Percentiles rank a stretch among this genome's conserved stretches.
phyloP scores from a whole-genome alignment of 192 early-diverging fungal species.

The Umbelopsis isabellina region DNA sequence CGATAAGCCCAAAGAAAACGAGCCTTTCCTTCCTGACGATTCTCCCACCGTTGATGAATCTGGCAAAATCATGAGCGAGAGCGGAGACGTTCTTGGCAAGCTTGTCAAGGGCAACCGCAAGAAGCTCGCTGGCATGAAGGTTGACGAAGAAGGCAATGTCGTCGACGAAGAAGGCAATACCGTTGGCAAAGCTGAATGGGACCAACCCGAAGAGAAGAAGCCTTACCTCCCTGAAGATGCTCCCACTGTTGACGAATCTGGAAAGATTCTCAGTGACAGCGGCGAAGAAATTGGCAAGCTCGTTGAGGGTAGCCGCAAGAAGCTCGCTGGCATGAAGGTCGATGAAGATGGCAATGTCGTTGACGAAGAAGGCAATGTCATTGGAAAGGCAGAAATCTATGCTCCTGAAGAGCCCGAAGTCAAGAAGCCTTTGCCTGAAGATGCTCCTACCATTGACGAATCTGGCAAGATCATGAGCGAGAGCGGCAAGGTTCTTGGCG shows the following conservation, averaged over 20 bases:
- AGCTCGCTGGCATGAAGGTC: constrained; percentile 21
- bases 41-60: constrained; percentile 21
- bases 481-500: constrained; percentile 14
- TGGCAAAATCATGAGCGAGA: constrained; percentile 9
- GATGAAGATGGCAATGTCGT: constrained; percentile 18
- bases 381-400: constrained; percentile 26
- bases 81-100: constrained; percentile 20
- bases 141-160: constrained; percentile 29
- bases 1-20: background rate
- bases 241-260: constrained; percentile 19
- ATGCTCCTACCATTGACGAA: constrained; percentile 17
- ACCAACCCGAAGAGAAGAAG: background rate
- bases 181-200: constrained; percentile 21
- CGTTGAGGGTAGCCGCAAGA: background rate
- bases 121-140: constrained; percentile 17
- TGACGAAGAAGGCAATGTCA: constrained; percentile 8
- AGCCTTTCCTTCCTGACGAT: constrained; percentile 11
- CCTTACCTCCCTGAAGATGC: constrained; percentile 4
- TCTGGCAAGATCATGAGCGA: constrained; percentile 21
- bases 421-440: constrained; percentile 8
- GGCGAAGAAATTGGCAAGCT: constrained; percentile 19
- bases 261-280: background rate
- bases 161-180: constrained; percentile 22
- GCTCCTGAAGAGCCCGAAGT: background rate
- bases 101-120: background rate